phyloP scores from a whole-genome alignment of 1,284 basidiomycete genomes.

The Takashimella koratensis region DNA sequence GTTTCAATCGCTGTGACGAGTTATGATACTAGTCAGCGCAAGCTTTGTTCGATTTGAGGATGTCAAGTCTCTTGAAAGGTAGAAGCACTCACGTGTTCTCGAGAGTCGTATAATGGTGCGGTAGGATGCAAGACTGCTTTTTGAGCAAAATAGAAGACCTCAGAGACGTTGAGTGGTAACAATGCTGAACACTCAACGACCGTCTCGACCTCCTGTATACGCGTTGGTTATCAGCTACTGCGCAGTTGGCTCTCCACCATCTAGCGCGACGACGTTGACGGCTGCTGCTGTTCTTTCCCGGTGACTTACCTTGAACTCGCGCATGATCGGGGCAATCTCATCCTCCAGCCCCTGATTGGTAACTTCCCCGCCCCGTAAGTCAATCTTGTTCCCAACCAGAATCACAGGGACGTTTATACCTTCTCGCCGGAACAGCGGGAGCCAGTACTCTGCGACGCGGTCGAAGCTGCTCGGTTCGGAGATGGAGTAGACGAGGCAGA shows the following conservation, averaged over 20 bases:
- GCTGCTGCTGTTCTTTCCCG: too few species aligned
- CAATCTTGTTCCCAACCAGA: conserved; percentile 97
- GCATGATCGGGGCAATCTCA: conserved; percentile 92
- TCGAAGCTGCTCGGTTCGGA: conserved; percentile 94
- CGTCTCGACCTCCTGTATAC: conserved; percentile 84
- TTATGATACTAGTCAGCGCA: not conserved
- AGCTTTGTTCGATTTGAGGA: conserved; percentile 4
- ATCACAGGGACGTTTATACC: conserved; percentile 98
- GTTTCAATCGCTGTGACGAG: conserved; percentile 74
- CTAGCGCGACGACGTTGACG: too few species aligned
- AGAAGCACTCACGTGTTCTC: conserved; percentile 72
- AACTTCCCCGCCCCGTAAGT: conserved; percentile 84
- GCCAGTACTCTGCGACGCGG: conserved; percentile 96
- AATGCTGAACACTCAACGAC: conserved; percentile 95
- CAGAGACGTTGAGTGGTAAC: conserved; percentile 85
- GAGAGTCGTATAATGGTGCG: conserved; percentile 92
- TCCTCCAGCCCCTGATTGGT: conserved; percentile 93
- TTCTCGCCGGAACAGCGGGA: conserved; percentile 91
- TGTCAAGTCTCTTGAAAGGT: not conserved
- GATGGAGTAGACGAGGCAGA: conserved; percentile 95
- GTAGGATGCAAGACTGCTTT: conserved; percentile 97
- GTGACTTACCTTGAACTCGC: conserved; percentile 79
- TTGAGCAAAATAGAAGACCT: conserved; percentile 99
- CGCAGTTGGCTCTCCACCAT: too few species aligned
- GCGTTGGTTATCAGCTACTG: conserved; percentile 4